phyloP scores from a whole-genome alignment of 116 monocot genomes.

The Dioscorea cayenensis region DNA sequence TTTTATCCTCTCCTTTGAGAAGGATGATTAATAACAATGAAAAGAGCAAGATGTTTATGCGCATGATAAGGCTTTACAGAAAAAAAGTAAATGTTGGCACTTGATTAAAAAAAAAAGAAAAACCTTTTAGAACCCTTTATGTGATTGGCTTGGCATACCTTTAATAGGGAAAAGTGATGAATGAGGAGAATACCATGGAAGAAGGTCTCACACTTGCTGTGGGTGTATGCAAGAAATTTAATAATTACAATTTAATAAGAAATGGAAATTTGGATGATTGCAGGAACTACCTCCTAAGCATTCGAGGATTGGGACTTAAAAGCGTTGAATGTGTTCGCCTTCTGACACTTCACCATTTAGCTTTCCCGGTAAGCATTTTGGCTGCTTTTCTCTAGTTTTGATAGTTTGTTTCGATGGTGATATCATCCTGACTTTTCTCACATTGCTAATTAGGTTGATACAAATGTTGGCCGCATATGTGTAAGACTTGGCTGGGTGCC shows the following conservation, averaged over 20 bases:
- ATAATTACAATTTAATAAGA: not conserved
- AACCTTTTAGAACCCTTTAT: not conserved
- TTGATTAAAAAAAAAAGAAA: not conserved
- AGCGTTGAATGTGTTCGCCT: conserved; percentile 12
- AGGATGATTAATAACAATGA: too few relatives aligned
- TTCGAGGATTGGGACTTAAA: conserved; percentile 10
- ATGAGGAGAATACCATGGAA: not conserved
- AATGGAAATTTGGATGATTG: not conserved
- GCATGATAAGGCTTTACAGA: too few relatives aligned
- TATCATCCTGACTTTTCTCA: not conserved
- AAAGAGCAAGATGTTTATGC: too few relatives aligned
- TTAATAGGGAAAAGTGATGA: not conserved
- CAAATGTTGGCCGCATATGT: conserved; percentile 73
- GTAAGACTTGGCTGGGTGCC: conserved; percentile 82
- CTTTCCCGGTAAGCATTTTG: conserved; percentile 8
- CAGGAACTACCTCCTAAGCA: conserved; percentile 8
- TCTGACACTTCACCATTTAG: conserved; percentile 1
- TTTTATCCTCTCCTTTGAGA: too few relatives aligned
- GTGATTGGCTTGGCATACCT: not conserved
- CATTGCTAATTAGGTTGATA: conserved; percentile 48
- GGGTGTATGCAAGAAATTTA: not conserved
- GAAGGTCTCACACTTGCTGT: not conserved
- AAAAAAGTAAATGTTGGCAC: too few relatives aligned
- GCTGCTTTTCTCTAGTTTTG: not conserved
- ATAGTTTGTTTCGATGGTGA: not conserved